Base-by-base conservation (phyloP, 176 grass and related monocot species). In the Oryza brachyantha region DNA sequence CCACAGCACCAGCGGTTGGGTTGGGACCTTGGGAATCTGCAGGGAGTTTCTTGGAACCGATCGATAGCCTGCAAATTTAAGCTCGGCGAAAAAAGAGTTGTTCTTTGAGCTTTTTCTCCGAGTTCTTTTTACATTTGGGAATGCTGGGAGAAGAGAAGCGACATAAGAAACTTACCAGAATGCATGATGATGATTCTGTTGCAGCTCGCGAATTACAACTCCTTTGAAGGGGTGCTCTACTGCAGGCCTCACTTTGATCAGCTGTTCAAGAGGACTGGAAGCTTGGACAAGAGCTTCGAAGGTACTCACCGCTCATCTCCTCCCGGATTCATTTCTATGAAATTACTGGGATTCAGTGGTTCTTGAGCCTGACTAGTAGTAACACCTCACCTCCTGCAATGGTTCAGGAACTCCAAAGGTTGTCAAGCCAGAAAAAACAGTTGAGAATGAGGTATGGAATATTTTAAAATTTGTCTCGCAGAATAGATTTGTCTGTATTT, bases 211-310 rank as follows among this genome's bases (percentile, higher is more conserved):
- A 98, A 94, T 17, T 98, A 94, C 85, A 98, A 98, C 76, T 98
- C 95, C 5, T 98, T 98, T 12, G 92, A 98, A 73, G 95, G 95
- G 63, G 95, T 98, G 73, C 81, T 98, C 48, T 98, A 98, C 85
- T 98, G 95, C 87, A 90, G 92, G 80, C 95, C 95, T 72, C 95
- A 98, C 69, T 98, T 94, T 40, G 95, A 98, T 37, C 95, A 98
- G 79, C 79, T 94, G 11, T 92, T 98, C 92, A 98, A 98, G 82
- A 94, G 88, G 95, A 98, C 95, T 5, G 95, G 95, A 8, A 98
- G 95, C 50, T 67, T 98, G 42, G 90, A 99, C 81, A 99, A 99
- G 79, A 99, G 96, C 92, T 99, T 99, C 16, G 92, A 99, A 81
- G 96, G 96, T 95, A 80, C 70, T 4, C 21, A 27, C 34, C 3